Base-by-base conservation (phyloP, 2,329 filamentous ascomycete species). In the Monilinia fructicola region DNA sequence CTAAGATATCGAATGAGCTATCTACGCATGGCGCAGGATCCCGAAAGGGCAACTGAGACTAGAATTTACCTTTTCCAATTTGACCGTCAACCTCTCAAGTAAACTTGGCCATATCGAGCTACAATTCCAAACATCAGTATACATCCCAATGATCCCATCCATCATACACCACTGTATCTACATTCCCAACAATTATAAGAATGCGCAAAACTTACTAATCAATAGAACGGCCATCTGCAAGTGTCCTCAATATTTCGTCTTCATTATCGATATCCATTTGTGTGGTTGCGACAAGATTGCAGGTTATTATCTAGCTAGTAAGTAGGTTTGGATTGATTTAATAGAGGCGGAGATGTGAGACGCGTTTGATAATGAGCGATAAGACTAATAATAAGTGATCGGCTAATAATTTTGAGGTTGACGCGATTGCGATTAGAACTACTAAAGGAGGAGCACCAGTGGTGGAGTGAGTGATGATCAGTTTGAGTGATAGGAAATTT, bases 231-330 rank as follows among this genome's bases (percentile, higher is more conserved):
- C 85, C 85, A 23, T 78, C 75, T 28, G 85, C 84, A 70, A 86
- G 78, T 67, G 71, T 79, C 69, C 61, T 56, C 14, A 77, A 59
- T 26, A 75, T 64, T 52, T 73, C 71, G 62, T 85, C 82, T 69
- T 84, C 84, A 54, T 53, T 61, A 69, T 87, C 85, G 46, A 83
- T 79, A 66, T 87, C 84, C 85, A 87, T 87, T 71, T 79, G 69
- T 52, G 42, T 60, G 62, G 67, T 73, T 73, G 73, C 71, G 71
- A 74, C 71, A 71, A 59, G 55, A 65, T 67, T 58, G 62, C 59
- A 72, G 42, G 40, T 66, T 63, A 62, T 52, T 66, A n/a, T n/a
- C n/a, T n/a, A n/a, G n/a, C n/a, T n/a, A n/a, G n/a, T n/a, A n/a
- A n/a, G n/a, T n/a, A 28, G 38, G 21, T 26, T 56, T 46, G 54